Conservation (phyloP, 306 rosid species). For the Medicago arabica region DNA sequence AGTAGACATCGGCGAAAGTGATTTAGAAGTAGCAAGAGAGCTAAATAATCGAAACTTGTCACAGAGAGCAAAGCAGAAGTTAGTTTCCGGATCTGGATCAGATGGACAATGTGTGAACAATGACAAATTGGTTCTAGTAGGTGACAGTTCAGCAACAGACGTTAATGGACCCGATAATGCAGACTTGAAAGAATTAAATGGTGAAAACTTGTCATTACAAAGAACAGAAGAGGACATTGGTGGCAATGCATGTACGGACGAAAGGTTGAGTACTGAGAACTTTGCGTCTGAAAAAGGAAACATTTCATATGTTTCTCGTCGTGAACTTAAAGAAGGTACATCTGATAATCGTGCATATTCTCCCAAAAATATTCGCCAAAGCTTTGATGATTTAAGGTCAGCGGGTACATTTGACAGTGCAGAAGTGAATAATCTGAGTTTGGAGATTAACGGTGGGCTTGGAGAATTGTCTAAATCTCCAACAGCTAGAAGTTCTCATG, state of each 20-base stretch:
- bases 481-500: slow-evolving; percentile 56
- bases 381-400: slow-evolving; percentile 45
- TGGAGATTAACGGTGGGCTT: slow-evolving; percentile 53
- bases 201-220: slow-evolving; percentile 21
- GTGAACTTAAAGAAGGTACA: background rate
- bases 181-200: slow-evolving; percentile 32
- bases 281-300: slow-evolving; percentile 39
- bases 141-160: slow-evolving; percentile 35
- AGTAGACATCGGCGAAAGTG: slow-evolving; percentile 35
- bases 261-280: slow-evolving; percentile 44
- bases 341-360: slow-evolving; percentile 47
- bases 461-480: slow-evolving; percentile 57
- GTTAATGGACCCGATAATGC: slow-evolving; percentile 40
- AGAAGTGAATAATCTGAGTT: slow-evolving; percentile 48
- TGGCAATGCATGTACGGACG: slow-evolving; percentile 45
- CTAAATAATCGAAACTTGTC: slow-evolving; percentile 29
- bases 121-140: slow-evolving; percentile 23
- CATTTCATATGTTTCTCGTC: slow-evolving; percentile 40
- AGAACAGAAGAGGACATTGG: slow-evolving; percentile 33
- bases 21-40: slow-evolving; percentile 21
- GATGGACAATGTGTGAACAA: slow-evolving; percentile 17
- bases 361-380: slow-evolving; percentile 32
- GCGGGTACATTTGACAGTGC: slow-evolving; percentile 44
- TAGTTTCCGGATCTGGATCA: slow-evolving; percentile 1
- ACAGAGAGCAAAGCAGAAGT: slow-evolving; percentile 1